Base-by-base conservation (phyloP, 1,139 yeast genomes). In the Hyphopichia fennica region DNA sequence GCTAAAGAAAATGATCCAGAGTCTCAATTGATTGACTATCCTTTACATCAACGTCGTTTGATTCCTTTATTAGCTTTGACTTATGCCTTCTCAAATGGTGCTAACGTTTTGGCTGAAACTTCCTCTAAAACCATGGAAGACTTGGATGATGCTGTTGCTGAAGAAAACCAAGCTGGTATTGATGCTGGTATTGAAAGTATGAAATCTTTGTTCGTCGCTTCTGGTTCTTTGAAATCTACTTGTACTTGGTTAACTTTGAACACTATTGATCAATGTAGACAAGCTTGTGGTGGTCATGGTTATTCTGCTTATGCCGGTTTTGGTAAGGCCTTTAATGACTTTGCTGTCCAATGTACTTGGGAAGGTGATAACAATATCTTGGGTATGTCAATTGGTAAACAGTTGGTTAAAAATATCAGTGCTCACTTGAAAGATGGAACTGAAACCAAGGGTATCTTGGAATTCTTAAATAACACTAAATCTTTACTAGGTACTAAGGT, bases 341-440 rank as follows among this genome's bases (percentile, higher is more conserved):
- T 96, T 90, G 96, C 87, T 28, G 97, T 90, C 38, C 96, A 90
- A 69, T 88, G 96, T 67, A 90, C 96, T 20, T 90, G 97, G 97
- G 97, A 90, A 71, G 97, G 97, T 65, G 97, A 90, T 65, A 90
- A 90, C 72, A 89, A 84, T 58, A 84, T 90, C 40, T 74, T 90
- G 54, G 88, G 90, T 9, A 80, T 88, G 64, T 84, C 90, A 47
- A 82, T 90, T 48, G 97, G 96, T 51, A 80, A 86, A 66, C 82
- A 87, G 43, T 77, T 85, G 38, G 67, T 84, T 50, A 86, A 84
- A 66, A 73, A 75, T 52, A 74, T 79, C 42, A 62, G 58, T 35
- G 60, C 63, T 41, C 58, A 65, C 29, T 47, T 65, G 40, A 54
- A 58, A 38, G 61, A 67, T 41, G 65, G 58, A 32, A 61, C 63